Evolutionary conservation across 495 filamentous ascomycete genomes (phyloP).

Genomic region (Podospora pseudopauciseta): DNA sequence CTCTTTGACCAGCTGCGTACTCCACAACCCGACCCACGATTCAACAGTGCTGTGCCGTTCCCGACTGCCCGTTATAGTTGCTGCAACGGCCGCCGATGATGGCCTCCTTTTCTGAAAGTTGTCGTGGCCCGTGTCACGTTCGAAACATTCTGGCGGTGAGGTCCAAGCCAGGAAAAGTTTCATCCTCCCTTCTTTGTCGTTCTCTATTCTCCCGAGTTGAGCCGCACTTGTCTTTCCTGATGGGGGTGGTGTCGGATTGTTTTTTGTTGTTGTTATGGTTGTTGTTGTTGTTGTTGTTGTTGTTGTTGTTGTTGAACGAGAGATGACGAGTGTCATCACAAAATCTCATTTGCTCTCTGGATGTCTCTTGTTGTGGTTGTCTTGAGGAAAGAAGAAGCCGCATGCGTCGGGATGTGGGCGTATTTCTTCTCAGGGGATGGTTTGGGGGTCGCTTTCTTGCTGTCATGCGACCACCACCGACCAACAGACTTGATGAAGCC

Average conservation of each 20-base stretch:
- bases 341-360: constrained; percentile 35
- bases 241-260: background rate
- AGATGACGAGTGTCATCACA: constrained; percentile 18
- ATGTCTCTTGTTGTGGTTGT: constrained; percentile 40
- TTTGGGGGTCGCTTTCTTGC: background rate
- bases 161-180: background rate
- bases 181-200: background rate
- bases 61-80: constrained; percentile 14
- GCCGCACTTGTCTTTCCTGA: background rate
- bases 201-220: background rate
- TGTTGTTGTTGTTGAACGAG: too few relatives aligned
- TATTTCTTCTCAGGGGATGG: constrained; percentile 28
- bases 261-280: background rate
- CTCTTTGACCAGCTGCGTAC: background rate
- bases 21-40: background rate
- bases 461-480: constrained; percentile 13
- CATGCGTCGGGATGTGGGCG: constrained; percentile 40
- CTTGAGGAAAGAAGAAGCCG: constrained; percentile 39
- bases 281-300: too few relatives aligned
- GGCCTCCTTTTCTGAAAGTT: background rate
- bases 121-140: background rate
- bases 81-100: background rate
- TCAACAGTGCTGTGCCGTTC: constrained; percentile 12
- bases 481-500: constrained; percentile 21
- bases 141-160: background rate